Evolutionary conservation across 495 filamentous ascomycete species (phyloP), one percentile per base, ranked within the genome.

Genomic region (Elaphomyces granulatus): DNA sequence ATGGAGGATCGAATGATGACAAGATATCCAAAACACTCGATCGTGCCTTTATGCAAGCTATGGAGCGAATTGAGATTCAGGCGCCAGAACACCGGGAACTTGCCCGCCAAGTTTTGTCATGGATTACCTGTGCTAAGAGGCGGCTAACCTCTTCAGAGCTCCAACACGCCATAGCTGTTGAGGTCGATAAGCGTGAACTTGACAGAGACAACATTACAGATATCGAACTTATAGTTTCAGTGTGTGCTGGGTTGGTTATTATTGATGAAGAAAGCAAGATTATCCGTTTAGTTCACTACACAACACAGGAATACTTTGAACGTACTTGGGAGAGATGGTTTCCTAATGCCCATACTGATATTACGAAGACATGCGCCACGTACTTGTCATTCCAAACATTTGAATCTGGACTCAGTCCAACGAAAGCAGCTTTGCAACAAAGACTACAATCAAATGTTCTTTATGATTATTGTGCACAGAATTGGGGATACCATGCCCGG

Each of bases 11-110:
- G n/a, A n/a, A 45, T 18, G 46, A 58, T 8, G 47, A 54, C 3
- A 52, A 36, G 20, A 46, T 46, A 18, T 50, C n/a, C n/a, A n/a
- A n/a, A n/a, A n/a, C n/a, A n/a, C n/a, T 41, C 32, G 44, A 46
- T 33, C 10, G 32, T 14, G 49, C 54, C 18, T 66, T 66, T 37
- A 43, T 59, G 15, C 47, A 59, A 37, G 58, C 58, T 4, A 60
- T 65, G 54, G 34, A 45, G 17, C 49, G 63, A n/a, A 63, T 68
- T 15, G 47, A 58, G 18, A 46, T 45, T 32, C 58, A 63, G 23
- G 38, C 44, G 2, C 14, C 36, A 19, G 53, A 45, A 10, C 44
- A 51, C 18, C 47, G 49, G 15, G 35, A 46, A 17, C 54, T 59
- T 36, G 54, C 56, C 10, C 36, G 45, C 34, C 40, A 46, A 34